Percentiles rank a stretch among this genome's conserved stretches.
Evolutionary conservation across 352 stramenopile genomes (phyloP).

Genomic region (Pythium oligandrum): DNA sequence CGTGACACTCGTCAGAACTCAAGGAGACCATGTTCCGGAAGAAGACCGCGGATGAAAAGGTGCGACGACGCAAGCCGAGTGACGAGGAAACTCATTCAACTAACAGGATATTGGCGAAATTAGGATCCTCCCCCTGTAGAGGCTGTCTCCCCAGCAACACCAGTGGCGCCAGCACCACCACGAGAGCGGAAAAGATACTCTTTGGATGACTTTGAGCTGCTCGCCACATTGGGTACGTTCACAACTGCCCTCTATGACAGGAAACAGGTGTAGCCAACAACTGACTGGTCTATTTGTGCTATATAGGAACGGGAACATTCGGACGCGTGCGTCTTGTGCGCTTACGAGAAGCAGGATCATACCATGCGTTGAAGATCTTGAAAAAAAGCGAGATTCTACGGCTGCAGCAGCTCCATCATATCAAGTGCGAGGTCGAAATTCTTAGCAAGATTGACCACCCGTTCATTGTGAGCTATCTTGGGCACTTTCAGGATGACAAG

Average conservation of each 20-base stretch:
- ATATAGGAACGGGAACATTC: slow-evolving; percentile 81
- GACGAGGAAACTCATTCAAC: too few species aligned
- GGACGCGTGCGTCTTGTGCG: slow-evolving; percentile 83
- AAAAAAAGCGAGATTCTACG: slow-evolving; percentile 90
- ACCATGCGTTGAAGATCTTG: slow-evolving; percentile 89
- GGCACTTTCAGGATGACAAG: slow-evolving; percentile 88
- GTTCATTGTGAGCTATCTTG: slow-evolving; percentile 87
- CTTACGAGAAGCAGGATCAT: slow-evolving; percentile 46
- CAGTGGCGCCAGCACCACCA: slow-evolving; percentile 18
- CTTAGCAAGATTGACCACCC: slow-evolving; percentile 83
- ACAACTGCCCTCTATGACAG: neutral
- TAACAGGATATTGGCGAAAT: too few species aligned
- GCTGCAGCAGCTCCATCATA: slow-evolving; percentile 88
- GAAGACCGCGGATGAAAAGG: slow-evolving; percentile 35
- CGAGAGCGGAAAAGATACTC: slow-evolving; percentile 36
- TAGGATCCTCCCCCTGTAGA: slow-evolving; percentile 41
- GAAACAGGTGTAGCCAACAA: neutral
- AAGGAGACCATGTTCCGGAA: slow-evolving; percentile 28
- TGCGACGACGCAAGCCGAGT: neutral
- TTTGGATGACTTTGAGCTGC: slow-evolving; percentile 71
- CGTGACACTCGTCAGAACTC: too few species aligned
- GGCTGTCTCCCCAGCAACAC: slow-evolving; percentile 41
- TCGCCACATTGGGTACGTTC: slow-evolving; percentile 56
- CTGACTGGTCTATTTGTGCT: neutral
- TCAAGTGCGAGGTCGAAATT: slow-evolving; percentile 91